These are phyloP conservation scores for Heliophila coronopifolia DNA, from an alignment of 441 rosid species.

Conservation along the genomic window DNA sequence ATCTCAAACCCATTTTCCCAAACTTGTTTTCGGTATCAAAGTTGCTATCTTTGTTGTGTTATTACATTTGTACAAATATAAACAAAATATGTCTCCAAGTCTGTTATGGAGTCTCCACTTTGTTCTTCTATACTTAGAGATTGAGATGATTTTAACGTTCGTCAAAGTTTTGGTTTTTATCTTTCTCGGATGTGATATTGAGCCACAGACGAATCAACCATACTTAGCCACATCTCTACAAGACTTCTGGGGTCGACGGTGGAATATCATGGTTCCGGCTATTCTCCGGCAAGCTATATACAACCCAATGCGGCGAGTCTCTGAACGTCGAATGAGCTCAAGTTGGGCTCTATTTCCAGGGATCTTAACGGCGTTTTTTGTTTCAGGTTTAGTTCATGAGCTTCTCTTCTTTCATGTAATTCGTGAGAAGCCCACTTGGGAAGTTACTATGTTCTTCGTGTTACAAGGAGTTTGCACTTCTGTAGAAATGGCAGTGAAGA, in stretches of 20 bases:
- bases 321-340: constrained; percentile 1
- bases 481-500: constrained; percentile 29
- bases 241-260: constrained; percentile 40
- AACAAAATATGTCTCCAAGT: too few relatives aligned
- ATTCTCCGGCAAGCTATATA: constrained; percentile 28
- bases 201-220: constrained; percentile 29
- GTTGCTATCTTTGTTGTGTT: too few relatives aligned
- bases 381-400: constrained; percentile 42
- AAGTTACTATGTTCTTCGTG: constrained; percentile 35
- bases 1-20: too few relatives aligned
- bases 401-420: constrained; percentile 27
- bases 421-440: constrained; percentile 36
- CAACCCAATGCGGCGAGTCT: constrained; percentile 12
- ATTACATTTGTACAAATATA: too few relatives aligned
- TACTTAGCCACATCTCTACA: constrained; percentile 35
- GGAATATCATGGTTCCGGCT: constrained; percentile 33
- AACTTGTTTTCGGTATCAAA: too few relatives aligned
- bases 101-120: too few relatives aligned
- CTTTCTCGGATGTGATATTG: constrained; percentile 22
- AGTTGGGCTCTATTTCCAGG: constrained; percentile 25
- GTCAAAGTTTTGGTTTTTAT: neutral
- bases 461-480: constrained; percentile 35
- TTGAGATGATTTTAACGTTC: constrained; percentile 26
- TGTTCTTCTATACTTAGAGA: constrained; percentile 27
- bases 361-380: constrained; percentile 26